phyloP scores from a whole-genome alignment of 2,329 filamentous ascomycete species.

The Aureobasidium uvarum region DNA sequence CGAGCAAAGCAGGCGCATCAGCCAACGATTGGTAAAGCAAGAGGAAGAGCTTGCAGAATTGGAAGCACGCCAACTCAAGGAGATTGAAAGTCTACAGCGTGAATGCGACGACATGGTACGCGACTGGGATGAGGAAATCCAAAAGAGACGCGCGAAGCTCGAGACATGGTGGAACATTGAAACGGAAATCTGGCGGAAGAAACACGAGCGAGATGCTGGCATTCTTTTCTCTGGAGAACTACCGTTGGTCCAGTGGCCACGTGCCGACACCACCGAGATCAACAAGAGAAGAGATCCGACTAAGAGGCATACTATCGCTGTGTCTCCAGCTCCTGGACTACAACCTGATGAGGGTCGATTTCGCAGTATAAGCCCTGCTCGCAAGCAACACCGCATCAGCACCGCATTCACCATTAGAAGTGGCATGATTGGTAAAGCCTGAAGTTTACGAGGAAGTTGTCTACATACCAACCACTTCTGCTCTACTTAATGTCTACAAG shows the following conservation, averaged over 20 bases:
- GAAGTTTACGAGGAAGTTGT: neutral
- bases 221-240: conserved; percentile 8
- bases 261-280: neutral
- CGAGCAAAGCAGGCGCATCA: conserved; percentile 44
- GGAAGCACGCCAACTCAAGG: conserved; percentile 37
- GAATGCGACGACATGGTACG: conserved; percentile 19
- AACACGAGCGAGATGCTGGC: conserved; percentile 13
- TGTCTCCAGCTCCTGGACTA: conserved; percentile 1
- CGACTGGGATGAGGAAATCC: conserved; percentile 20
- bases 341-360: neutral
- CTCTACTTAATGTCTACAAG: conserved; percentile 12
- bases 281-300: neutral
- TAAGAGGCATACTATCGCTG: conserved; percentile 13
- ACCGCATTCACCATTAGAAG: conserved; percentile 21
- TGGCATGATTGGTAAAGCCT: conserved; percentile 16
- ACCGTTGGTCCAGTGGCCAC: conserved; percentile 12
- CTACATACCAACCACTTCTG: neutral
- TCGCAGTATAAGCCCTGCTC: conserved; percentile 2
- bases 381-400: conserved; percentile 23
- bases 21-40: conserved; percentile 41
- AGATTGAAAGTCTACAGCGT: conserved; percentile 29
- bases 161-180: conserved; percentile 29
- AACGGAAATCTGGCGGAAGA: conserved; percentile 28
- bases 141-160: conserved; percentile 14
- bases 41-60: conserved; percentile 43